phyloP scores from a whole-genome alignment of 73 alveolate species.

The Symbiodinium natans region DNA sequence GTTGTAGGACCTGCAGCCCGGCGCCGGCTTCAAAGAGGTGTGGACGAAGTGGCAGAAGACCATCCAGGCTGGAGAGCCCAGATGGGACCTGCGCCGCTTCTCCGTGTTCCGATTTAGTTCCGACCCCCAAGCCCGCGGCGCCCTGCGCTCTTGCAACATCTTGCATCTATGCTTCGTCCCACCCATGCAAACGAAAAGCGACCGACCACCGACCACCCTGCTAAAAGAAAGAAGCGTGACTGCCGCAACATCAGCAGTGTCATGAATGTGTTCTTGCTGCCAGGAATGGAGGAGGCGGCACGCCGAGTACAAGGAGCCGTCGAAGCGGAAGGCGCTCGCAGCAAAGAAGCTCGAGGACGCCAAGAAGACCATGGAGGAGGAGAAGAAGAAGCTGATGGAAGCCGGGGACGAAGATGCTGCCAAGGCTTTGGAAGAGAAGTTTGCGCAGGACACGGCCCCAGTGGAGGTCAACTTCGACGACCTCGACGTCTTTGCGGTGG shows the following conservation, averaged over 20 bases:
- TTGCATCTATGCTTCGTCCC: too few relatives aligned
- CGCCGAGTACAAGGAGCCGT: constrained; percentile 49
- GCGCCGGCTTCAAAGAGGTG: constrained; percentile 38
- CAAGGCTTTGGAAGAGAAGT: constrained; percentile 58
- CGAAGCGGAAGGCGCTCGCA: constrained; percentile 50
- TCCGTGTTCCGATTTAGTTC: too few relatives aligned
- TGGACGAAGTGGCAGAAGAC: constrained; percentile 90
- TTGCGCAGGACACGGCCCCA: constrained; percentile 24
- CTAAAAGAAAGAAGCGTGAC: not conserved
- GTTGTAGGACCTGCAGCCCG: constrained; percentile 72
- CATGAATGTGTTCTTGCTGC: not conserved
- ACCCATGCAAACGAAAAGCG: too few relatives aligned
- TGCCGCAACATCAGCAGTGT: not conserved
- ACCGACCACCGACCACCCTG: too few relatives aligned
- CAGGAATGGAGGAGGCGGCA: constrained; percentile 87
- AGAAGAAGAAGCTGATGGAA: constrained; percentile 81
- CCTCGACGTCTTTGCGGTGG: constrained; percentile 73
- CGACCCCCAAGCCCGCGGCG: too few relatives aligned
- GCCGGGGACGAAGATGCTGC: constrained; percentile 74
- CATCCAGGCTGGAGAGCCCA: not conserved
- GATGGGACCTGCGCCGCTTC: not conserved
- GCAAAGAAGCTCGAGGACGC: constrained; percentile 69
- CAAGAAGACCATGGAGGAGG: constrained; percentile 73
- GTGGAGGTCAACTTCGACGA: constrained; percentile 80
- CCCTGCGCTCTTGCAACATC: too few relatives aligned